Percentiles rank a stretch among this genome's conserved stretches.
Evolutionary conservation across 768 basidiomycete genomes (phyloP).

Genomic region (Cubamyces lactineus): DNA sequence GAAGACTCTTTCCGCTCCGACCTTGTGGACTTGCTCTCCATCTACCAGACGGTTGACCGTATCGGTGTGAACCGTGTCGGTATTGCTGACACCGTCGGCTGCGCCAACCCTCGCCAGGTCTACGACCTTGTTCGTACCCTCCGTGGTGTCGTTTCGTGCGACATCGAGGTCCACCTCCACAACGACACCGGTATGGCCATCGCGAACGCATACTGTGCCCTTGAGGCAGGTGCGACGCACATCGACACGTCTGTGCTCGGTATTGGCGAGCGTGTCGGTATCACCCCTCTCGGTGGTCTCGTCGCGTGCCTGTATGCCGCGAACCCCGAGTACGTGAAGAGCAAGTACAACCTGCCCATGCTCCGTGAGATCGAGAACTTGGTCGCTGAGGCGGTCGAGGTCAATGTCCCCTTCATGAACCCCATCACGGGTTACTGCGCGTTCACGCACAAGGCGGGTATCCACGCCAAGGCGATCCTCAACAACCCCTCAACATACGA

Average conservation of each 20-base stretch:
- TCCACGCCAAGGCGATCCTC: constrained; percentile 99
- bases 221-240: constrained; percentile 98
- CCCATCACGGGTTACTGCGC: constrained; percentile 98
- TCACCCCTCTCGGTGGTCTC: constrained; percentile 96
- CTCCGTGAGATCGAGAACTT: constrained; percentile 98
- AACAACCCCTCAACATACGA: constrained; percentile 99
- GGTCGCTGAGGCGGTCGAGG: constrained; percentile 98
- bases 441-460: constrained; percentile 99
- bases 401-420: constrained; percentile 97
- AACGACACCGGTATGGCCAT: constrained; percentile 99
- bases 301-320: constrained; percentile 96
- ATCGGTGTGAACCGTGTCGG: constrained; percentile 99
- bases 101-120: constrained; percentile 97
- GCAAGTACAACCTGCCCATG: constrained; percentile 98
- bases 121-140: constrained; percentile 98
- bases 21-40: constrained; percentile 96
- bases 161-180: constrained; percentile 98
- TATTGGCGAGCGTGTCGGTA: constrained; percentile 98
- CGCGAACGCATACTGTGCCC: constrained; percentile 96
- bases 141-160: constrained; percentile 93
- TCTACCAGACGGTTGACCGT: constrained; percentile 99
- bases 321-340: constrained; percentile 98
- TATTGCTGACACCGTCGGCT: constrained; percentile 98
- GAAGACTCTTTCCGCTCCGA: constrained; percentile 99
- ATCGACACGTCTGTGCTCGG: constrained; percentile 98